Evolutionary conservation across 148 eudicot genomes (phyloP), one percentile per base, ranked within the genome.

Genomic region (Nepenthes gracilis): DNA sequence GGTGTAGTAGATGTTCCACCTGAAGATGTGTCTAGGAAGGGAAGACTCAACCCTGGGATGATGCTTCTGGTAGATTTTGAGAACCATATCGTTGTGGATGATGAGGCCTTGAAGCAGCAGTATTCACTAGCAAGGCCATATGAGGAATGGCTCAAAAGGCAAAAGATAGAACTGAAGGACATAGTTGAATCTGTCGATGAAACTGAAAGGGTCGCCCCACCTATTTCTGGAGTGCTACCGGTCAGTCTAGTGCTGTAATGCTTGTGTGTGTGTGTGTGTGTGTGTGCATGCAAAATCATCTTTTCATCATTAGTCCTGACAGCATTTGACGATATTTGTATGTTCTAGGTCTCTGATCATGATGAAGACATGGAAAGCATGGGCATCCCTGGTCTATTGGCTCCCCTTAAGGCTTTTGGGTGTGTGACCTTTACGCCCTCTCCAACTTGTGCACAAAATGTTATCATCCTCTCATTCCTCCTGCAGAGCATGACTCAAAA

Each of bases 31-130:
- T 68, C 78, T 55, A 84, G 87, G 77, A 94, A 94, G 77, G 99
- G 99, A 57, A 86, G 99, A 70, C 84, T 94, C 67, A 94, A 89
- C 63, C 99, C 99, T 72, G 99, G 99, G 47, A 89, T 94, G 99
- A 94, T 94, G 99, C 99, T 94, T 80, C 79, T 94, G 58, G 99
- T 94, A 55, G 99, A 94, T 72, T 94, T 94, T 59, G 99, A 89
- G 62, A 94, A 94, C 45, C 97, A 94, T 64, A 66, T 75, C 70
- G 99, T 94, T 64, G 99, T 94, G 5, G 99, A 94, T 71, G 93
- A 94, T 69, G 95, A 89, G 53, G 97, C 92, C 70, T 73, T 94
- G 57, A 94, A 94, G 79, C 85, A 89, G 67, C 95, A 89, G 65
- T 94, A 89, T 73, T 94, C 99, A 14, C 74, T 70, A 52, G 80